Percentiles rank a stretch among this genome's conserved stretches.
Conservation (phyloP, 805 yeast species). For the Yamadazyma philogaea region DNA sequence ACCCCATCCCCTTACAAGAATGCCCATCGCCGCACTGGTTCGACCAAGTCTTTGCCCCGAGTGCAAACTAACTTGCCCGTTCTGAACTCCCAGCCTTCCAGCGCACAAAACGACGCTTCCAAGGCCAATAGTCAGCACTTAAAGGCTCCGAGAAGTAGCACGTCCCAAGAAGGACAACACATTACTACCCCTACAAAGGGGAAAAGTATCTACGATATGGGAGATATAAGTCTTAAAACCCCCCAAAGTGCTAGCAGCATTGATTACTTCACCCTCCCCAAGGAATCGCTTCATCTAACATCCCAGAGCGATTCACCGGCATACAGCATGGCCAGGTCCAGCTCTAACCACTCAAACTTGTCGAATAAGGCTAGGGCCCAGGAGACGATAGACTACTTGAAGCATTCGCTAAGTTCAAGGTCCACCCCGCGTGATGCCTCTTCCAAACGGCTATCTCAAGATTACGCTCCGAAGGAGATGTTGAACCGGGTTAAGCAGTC, state of each 20-base stretch:
- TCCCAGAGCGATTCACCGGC: background rate
- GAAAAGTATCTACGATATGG: conserved; percentile 13
- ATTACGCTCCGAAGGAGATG: conserved; percentile 23
- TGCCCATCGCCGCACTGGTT: conserved; percentile 5
- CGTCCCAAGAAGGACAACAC: background rate
- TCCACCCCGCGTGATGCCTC: conserved; percentile 9
- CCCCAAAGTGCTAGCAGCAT: conserved; percentile 3
- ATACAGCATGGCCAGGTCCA: conserved; percentile 7
- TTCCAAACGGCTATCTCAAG: conserved; percentile 9
- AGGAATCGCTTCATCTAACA: conserved; percentile 2
- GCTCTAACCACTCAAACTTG: conserved; percentile 13
- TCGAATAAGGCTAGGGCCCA: conserved; percentile 13
- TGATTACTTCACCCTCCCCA: conserved; percentile 7
- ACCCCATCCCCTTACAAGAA: conserved; percentile 8
- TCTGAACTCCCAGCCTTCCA: background rate
- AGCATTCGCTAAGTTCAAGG: conserved; percentile 9
- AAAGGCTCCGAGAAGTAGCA: background rate
- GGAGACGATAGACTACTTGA: conserved; percentile 13
- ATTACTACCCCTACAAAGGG: conserved; percentile 1
- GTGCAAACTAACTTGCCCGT: conserved; percentile 1
- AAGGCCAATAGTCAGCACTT: background rate
- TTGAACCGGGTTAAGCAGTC: conserved; percentile 23
- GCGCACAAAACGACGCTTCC: background rate
- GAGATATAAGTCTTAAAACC: conserved; percentile 3
- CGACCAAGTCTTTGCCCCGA: conserved; percentile 10